These are phyloP conservation scores for Hypoxylon lienhwacheense DNA, from an alignment of 495 filamentous ascomycete species.

Conservation along the genomic window DNA sequence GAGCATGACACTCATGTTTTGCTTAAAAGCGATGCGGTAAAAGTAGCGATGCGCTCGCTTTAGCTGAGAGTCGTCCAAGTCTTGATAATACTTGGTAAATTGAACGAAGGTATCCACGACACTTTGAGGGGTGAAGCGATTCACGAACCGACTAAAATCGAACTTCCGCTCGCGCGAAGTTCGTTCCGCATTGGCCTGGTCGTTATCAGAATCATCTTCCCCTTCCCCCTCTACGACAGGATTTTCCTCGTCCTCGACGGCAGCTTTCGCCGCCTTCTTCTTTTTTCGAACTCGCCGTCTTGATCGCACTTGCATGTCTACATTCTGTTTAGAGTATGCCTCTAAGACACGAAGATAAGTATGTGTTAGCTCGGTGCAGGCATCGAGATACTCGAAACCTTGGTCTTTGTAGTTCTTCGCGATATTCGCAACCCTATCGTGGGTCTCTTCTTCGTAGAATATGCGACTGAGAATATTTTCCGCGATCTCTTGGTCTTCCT, in stretches of 20 bases:
- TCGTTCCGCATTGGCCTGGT: slow-evolving; percentile 70
- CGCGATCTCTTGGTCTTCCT: slow-evolving; percentile 96
- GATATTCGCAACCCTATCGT: slow-evolving; percentile 80
- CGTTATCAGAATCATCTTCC: slow-evolving; percentile 69
- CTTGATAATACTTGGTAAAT: slow-evolving; percentile 77
- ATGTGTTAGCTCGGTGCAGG: slow-evolving; percentile 86
- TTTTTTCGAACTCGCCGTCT: slow-evolving; percentile 67
- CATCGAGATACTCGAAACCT: slow-evolving; percentile 90
- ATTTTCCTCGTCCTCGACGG: slow-evolving; percentile 44
- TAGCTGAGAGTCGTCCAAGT: slow-evolving; percentile 77
- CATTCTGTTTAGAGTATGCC: slow-evolving; percentile 89
- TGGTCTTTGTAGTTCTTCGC: slow-evolving; percentile 86
- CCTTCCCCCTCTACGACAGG: slow-evolving; percentile 52
- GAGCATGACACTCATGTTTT: slow-evolving; percentile 83
- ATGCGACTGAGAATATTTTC: slow-evolving; percentile 96
- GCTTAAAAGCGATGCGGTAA: slow-evolving; percentile 92
- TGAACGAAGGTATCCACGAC: slow-evolving; percentile 87
- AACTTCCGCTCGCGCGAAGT: slow-evolving; percentile 84
- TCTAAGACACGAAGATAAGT: slow-evolving; percentile 93
- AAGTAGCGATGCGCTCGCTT: slow-evolving; percentile 96
- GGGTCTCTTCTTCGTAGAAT: slow-evolving; percentile 95
- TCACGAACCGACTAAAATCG: slow-evolving; percentile 82
- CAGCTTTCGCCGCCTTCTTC: slow-evolving; percentile 60
- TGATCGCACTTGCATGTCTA: slow-evolving; percentile 88
- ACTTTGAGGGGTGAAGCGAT: slow-evolving; percentile 77